Evolutionary conservation across 2,329 filamentous ascomycete species (phyloP).

Genomic region (Pestalotiopsis sp.): DNA sequence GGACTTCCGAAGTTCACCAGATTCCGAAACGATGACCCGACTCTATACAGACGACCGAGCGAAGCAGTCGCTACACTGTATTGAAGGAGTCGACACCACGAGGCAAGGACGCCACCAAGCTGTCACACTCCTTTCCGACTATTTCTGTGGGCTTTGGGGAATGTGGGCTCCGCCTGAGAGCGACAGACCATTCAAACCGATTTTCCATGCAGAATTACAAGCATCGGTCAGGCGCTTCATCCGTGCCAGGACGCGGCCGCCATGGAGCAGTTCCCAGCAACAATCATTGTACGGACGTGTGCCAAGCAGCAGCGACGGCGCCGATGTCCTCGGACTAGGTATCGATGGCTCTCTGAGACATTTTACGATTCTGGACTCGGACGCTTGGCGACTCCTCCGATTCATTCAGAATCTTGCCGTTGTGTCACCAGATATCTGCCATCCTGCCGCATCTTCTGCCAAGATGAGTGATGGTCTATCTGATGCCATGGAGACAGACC

Average conservation of each 20-base stretch:
- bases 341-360: conserved; percentile 71
- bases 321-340: conserved; percentile 64
- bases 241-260: conserved; percentile 52
- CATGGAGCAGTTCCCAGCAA: conserved; percentile 44
- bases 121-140: conserved; percentile 50
- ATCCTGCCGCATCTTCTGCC: conserved; percentile 39
- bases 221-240: conserved; percentile 59
- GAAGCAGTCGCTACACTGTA: conserved; percentile 46
- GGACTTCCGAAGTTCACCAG: conserved; percentile 45
- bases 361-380: conserved; percentile 65
- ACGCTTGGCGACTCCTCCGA: conserved; percentile 68
- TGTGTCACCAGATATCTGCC: conserved; percentile 47
- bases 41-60: conserved; percentile 48
- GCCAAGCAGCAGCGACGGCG: conserved; percentile 42
- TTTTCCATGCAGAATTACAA: conserved; percentile 60
- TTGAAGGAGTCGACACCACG: conserved; percentile 39
- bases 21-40: conserved; percentile 35
- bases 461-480: conserved; percentile 2
- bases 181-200: conserved; percentile 41
- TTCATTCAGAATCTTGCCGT: conserved; percentile 72
- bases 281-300: conserved; percentile 43
- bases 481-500: not conserved
- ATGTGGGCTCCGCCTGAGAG: conserved; percentile 51
- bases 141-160: conserved; percentile 47
- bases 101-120: conserved; percentile 31